These are phyloP conservation scores for Bidens hawaiensis DNA, from an alignment of 140 eudicot genomes.

Conservation along the genomic window DNA sequence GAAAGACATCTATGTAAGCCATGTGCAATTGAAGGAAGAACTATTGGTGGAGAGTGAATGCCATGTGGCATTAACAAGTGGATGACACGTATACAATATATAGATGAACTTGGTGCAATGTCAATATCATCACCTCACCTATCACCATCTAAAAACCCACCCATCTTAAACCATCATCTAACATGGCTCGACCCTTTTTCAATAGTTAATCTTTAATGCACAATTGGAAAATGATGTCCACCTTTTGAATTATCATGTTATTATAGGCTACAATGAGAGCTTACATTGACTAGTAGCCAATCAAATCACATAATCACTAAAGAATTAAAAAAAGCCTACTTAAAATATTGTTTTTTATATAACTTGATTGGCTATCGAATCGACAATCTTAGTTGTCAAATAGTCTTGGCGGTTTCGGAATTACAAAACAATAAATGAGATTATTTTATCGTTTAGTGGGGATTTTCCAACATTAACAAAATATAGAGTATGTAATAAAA, in stretches of 20 bases:
- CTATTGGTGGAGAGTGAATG: constrained; percentile 35
- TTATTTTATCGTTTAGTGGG: no score
- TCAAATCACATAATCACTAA: background rate
- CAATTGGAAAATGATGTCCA: constrained; percentile 29
- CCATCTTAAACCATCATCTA: constrained; percentile 28
- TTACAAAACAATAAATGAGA: no score
- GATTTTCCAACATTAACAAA: no score
- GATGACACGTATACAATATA: constrained; percentile 20
- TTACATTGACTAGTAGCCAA: background rate
- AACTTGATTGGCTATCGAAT: no score
- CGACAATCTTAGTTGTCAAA: no score
- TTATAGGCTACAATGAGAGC: background rate
- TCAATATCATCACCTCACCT: constrained; percentile 21
- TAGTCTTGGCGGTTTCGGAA: no score
- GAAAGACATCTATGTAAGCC: constrained; percentile 20
- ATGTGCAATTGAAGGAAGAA: constrained; percentile 26
- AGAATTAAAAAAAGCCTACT: background rate
- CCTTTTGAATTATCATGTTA: constrained; percentile 12
- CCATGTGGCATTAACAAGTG: constrained; percentile 33
- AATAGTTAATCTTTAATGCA: constrained; percentile 16
- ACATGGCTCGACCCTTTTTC: constrained; percentile 31
- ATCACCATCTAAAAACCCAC: constrained; percentile 27
- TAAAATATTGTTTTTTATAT: no score
- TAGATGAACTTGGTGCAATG: constrained; percentile 19
- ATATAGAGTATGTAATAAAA: no score